phyloP scores from a whole-genome alignment of 2,329 filamentous ascomycete species.

The Pezicula rhizophila region DNA sequence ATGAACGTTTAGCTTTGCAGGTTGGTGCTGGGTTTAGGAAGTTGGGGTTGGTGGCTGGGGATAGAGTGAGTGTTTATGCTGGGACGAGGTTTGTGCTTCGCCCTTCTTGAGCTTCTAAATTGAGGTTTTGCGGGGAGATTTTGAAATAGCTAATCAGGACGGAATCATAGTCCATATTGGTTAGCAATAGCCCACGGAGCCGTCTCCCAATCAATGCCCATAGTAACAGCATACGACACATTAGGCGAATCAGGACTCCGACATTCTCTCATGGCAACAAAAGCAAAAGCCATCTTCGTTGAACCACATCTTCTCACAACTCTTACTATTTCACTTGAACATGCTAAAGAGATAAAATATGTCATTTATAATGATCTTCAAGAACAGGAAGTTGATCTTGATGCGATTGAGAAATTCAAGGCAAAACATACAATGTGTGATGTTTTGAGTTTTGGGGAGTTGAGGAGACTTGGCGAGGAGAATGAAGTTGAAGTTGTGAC shows the following conservation, averaged over 20 bases:
- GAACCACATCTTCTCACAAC: conserved; percentile 71
- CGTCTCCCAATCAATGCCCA: conserved; percentile 77
- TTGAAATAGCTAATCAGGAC: neutral
- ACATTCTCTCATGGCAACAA: conserved; percentile 78
- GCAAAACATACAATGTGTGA: conserved; percentile 46
- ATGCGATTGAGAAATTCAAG: conserved; percentile 45
- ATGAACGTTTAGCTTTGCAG: conserved; percentile 61
- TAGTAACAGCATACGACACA: conserved; percentile 92
- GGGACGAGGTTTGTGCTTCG: conserved; percentile 46
- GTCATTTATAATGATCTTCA: conserved; percentile 51
- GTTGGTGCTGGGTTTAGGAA: conserved; percentile 65
- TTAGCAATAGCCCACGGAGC: conserved; percentile 44
- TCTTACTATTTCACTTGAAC: conserved; percentile 50
- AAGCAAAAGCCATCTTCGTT: conserved; percentile 76
- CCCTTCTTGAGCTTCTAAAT: conserved; percentile 16
- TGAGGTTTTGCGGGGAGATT: neutral
- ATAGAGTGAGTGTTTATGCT: conserved; percentile 73
- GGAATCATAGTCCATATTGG: conserved; percentile 32
- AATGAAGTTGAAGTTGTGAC: conserved; percentile 65
- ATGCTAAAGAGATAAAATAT: conserved; percentile 42
- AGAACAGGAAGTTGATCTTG: conserved; percentile 41
- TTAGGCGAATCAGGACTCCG: conserved; percentile 77
- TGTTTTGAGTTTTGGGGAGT: conserved; percentile 45
- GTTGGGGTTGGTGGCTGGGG: conserved; percentile 58
- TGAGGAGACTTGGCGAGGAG: conserved; percentile 42